phyloP scores from a whole-genome alignment of 257 asterid species.

The Nemophila menziesii region DNA sequence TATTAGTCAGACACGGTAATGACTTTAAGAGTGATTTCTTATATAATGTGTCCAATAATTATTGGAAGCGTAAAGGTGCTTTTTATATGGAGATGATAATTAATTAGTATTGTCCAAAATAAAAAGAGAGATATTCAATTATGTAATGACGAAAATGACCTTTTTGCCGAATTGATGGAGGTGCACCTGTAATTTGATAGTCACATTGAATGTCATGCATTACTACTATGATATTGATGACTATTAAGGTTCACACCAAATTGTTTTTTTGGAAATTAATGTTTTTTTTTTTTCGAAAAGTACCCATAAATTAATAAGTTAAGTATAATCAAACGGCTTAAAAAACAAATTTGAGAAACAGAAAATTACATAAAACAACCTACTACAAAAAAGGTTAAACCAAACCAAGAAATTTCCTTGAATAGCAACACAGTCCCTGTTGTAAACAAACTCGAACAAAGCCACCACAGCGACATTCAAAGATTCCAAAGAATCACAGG shows the following conservation, averaged over 20 bases:
- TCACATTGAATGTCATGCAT: neutral
- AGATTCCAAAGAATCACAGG: too few species aligned
- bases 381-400: too few species aligned
- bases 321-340: too few species aligned
- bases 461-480: too few species aligned
- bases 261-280: neutral
- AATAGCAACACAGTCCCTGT: too few species aligned
- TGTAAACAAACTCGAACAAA: too few species aligned
- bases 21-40: slow-evolving; percentile 1
- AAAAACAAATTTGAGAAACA: too few species aligned
- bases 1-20: neutral
- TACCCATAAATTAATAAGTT: too few species aligned
- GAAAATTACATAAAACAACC: too few species aligned
- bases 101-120: neutral
- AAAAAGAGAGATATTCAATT: neutral
- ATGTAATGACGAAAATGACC: neutral
- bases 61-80: neutral
- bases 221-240: neutral
- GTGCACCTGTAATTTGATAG: neutral
- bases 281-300: too few species aligned
- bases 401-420: too few species aligned
- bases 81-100: neutral
- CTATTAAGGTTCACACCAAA: neutral
- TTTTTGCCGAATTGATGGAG: neutral
- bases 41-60: slow-evolving; percentile 2